Evolutionary conservation across 352 stramenopile species (phyloP).

Genomic region (Pythium volutum): DNA sequence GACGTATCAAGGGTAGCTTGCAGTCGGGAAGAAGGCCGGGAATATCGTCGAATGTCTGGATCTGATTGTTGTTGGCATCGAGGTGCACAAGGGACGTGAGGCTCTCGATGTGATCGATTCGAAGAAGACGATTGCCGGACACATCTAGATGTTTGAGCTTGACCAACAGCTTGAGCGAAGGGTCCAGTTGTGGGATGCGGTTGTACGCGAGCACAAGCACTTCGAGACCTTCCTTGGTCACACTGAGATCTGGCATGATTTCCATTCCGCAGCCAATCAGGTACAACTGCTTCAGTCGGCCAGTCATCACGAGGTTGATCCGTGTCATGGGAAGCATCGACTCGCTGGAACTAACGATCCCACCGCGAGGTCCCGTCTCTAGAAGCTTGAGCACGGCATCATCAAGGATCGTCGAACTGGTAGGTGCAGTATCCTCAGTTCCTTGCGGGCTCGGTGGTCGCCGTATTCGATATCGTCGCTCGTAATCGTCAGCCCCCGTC

Average conservation of each 20-base stretch:
- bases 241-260: constrained; percentile 39
- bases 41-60: constrained; percentile 56
- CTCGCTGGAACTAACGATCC: constrained; percentile 8
- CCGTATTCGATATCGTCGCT: constrained; percentile 53
- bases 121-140: constrained; percentile 57
- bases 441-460: constrained; percentile 31
- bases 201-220: constrained; percentile 75
- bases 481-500: constrained; percentile 48
- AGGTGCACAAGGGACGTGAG: constrained; percentile 38
- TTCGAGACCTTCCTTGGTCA: constrained; percentile 43
- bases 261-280: constrained; percentile 56
- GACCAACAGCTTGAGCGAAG: constrained; percentile 29
- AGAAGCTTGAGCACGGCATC: constrained; percentile 12
- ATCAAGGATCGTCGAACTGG: background rate
- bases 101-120: constrained; percentile 41
- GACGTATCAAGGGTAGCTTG: constrained; percentile 27
- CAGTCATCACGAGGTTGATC: constrained; percentile 16
- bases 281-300: constrained; percentile 41
- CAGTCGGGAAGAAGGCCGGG: constrained; percentile 19
- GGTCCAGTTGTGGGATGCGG: constrained; percentile 40
- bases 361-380: background rate
- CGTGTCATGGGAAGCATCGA: constrained; percentile 27
- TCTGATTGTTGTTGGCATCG: constrained; percentile 64
- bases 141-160: constrained; percentile 57
- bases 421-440: constrained; percentile 9